Evolutionary conservation across 148 eudicot species (phyloP), one percentile per base, ranked within the genome.

Genomic region (Vaccinium vitisidaea): DNA sequence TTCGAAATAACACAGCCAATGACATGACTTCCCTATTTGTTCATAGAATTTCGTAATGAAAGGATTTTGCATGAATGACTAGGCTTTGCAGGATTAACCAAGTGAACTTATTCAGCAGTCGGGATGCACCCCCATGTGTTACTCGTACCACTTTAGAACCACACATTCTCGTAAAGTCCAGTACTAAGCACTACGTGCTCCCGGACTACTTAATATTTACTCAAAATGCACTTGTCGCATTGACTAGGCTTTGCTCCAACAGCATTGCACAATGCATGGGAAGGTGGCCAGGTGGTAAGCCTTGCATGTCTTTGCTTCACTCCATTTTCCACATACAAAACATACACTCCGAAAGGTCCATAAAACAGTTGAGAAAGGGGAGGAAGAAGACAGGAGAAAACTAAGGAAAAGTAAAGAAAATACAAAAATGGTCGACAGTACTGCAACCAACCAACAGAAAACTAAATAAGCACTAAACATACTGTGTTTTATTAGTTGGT

Each of bases 231-330:
- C 32, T 25, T 65, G 71, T 43, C 6, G 32, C 71, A 10, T 23
- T 69, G 74, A 69, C 39, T 69, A 13, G 18, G 11, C 74, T 23
- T 69, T 69, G 5, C 74, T 1, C 36, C 43, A 27, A 69, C 74
- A 27, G 39, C 43, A 12, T 25, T 10, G 74, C 74, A 69, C 39
- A 69, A 69, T 69, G 18, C 74, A 30, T 69, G 74, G 74, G 39
- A 6, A 69, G 74, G 16, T 30, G 2, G 74, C 74, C 74, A 30
- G 39, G 27, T 69, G 74, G 74, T 69, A 30, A 30, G 74, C 13
- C 39, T 69, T 30, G 74, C 74, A 69, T 69, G 74, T 27, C 74
- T 69, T 69, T 69, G 74, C 74, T 30, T 69, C 74, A 27, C 74
- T 69, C 74, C 74, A 69, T 39, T 69, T 69, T 69, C 43, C 11